Evolutionary conservation across 129 eudicot genomes (phyloP), one percentile per base, ranked within the genome.

Genomic region (Cynara cardunculus): DNA sequence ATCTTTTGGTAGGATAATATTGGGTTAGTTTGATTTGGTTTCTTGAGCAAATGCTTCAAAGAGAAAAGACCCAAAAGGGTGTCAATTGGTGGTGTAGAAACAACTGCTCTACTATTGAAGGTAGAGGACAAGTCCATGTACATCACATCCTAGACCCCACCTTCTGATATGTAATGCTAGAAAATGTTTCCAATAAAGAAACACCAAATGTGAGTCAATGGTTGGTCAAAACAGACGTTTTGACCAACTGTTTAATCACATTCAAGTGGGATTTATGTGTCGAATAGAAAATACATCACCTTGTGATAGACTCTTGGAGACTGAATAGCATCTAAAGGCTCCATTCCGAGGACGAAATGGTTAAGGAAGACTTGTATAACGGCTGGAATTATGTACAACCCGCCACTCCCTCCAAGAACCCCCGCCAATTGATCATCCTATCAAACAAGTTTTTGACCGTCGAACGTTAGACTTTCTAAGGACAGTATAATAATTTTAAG

Each of bases 361-460:
- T 95, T 95, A n/a, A 95, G 72, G 86, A 95, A 91, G 73, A 92
- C 97, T 79, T 95, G 95, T 46, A 85, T 49, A 4, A 95, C 95
- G 72, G 97, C 97, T 4, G 97, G 94, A 81, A 90, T 90, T 31
- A 95, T 95, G 80, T 90, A 69, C 73, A 90, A 0, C 9, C 99
- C 99, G 24, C 99, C 99, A 79, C 99, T 95, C n/a, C 99, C 99
- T 13, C 99, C 99, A 53, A 92, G 77, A n/a, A 91, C 99, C 66
- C 99, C 99, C 7, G 87, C 97, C 81, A 92, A 73, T 73, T 92
- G 97, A 79, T 83, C 88, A 86, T 88, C 97, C 99, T 95, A 84
- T 30, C 37, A 71, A 24, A 76, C 2, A 53, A 65, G 1, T 19
- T 18, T 74, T 21, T 13, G 14, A 44, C 11, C 34, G 73, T 82